phyloP scores from a whole-genome alignment of 2,329 filamentous ascomycete genomes.

The Trichoderma citrinoviride region DNA sequence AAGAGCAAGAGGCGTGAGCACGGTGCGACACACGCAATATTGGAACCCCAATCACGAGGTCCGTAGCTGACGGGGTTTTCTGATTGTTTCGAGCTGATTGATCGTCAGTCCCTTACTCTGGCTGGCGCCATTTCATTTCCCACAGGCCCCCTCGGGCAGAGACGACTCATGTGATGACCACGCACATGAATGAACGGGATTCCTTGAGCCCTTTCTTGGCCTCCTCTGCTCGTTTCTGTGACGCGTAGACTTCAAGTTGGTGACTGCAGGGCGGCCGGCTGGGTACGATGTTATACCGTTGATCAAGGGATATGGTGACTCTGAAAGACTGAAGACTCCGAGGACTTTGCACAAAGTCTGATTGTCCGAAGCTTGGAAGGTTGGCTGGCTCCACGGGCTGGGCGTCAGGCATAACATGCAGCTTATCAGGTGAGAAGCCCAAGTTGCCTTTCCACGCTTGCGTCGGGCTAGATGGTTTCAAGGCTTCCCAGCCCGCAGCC shows the following conservation, averaged over 20 bases:
- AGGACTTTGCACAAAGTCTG: too few relatives aligned
- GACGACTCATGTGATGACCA: slow-evolving; percentile 14
- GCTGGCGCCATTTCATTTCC: slow-evolving; percentile 15
- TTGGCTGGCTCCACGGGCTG: slow-evolving; percentile 5
- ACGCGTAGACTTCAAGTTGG: background rate
- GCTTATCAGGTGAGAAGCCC: slow-evolving; percentile 19
- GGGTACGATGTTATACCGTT: background rate
- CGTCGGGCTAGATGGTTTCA: slow-evolving; percentile 13
- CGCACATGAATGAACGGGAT: background rate
- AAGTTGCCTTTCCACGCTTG: slow-evolving; percentile 4
- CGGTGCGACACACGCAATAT: slow-evolving; percentile 21
- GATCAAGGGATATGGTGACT: background rate
- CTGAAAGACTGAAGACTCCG: background rate
- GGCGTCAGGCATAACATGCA: slow-evolving; percentile 15
- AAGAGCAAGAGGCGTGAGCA: slow-evolving; percentile 15
- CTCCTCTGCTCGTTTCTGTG: background rate
- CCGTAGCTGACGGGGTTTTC: slow-evolving; percentile 9
- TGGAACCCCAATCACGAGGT: slow-evolving; percentile 20
- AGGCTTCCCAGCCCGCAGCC: background rate
- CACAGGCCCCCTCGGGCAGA: slow-evolving; percentile 4
- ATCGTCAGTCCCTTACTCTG: slow-evolving; percentile 3
- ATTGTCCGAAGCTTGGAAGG: too few relatives aligned
- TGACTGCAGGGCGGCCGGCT: background rate
- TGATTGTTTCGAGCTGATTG: slow-evolving; percentile 19
- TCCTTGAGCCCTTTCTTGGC: background rate